phyloP scores from a whole-genome alignment of 2,329 filamentous ascomycete genomes.

The Ceratocystis colombiana region DNA sequence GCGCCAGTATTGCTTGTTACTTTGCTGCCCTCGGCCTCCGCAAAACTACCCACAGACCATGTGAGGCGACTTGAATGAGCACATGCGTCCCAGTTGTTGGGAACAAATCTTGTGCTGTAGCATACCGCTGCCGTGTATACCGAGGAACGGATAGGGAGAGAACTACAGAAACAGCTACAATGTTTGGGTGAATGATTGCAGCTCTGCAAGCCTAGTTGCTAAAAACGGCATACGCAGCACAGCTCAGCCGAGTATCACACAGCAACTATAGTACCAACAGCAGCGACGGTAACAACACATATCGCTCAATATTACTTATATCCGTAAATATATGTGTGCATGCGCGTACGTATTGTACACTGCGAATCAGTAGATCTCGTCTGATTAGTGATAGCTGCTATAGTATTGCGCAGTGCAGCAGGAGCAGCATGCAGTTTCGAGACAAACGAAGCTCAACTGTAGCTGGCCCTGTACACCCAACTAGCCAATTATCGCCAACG shows the following conservation, averaged over 20 bases:
- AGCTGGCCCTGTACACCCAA: not conserved
- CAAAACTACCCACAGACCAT: not conserved
- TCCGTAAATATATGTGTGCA: not conserved
- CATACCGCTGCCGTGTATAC: not conserved
- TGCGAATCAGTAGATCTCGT: conserved; percentile 7
- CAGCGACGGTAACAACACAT: not conserved
- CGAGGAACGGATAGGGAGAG: not conserved
- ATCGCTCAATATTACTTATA: not conserved
- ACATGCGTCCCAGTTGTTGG: not conserved
- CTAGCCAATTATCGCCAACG: not conserved
- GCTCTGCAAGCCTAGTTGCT: not conserved
- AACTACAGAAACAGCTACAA: not conserved
- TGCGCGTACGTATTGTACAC: not conserved
- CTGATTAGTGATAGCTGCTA: not conserved
- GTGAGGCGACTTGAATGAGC: not conserved
- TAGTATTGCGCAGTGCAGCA: not conserved
- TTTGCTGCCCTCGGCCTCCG: not conserved
- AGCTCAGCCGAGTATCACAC: not conserved
- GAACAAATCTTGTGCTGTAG: not conserved
- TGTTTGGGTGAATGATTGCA: not conserved
- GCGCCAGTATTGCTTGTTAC: not conserved
- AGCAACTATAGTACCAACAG: not conserved
- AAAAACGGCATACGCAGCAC: not conserved
- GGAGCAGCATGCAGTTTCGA: not conserved
- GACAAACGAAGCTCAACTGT: not conserved